A percentile compares a stretch with the other conserved stretches of the same genome.
Evolutionary conservation across 2,329 filamentous ascomycete genomes (phyloP).

Genomic region (Xylariaceae sp.): DNA sequence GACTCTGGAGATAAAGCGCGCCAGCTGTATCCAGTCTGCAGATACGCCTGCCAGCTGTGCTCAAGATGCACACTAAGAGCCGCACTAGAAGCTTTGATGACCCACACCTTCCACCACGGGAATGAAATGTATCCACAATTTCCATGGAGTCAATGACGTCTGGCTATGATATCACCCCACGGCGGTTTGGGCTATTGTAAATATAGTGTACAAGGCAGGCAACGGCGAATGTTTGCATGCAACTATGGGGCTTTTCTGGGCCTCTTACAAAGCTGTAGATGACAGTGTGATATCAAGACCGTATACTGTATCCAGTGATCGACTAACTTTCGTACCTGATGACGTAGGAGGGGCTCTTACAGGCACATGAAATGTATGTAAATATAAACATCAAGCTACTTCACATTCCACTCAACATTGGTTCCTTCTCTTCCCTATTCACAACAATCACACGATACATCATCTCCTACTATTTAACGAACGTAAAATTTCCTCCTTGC

Average conservation of each 20-base stretch:
- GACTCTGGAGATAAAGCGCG: neutral
- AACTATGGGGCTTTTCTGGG: conserved; percentile 2
- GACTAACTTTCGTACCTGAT: conserved; percentile 19
- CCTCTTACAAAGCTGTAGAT: neutral
- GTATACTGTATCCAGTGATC: conserved; percentile 4
- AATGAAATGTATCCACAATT: conserved; percentile 4
- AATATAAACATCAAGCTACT: conserved; percentile 22
- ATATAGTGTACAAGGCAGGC: no score
- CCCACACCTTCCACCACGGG: neutral
- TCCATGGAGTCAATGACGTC: conserved; percentile 26
- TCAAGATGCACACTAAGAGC: neutral
- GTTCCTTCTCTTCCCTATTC: neutral
- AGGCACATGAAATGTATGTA: neutral
- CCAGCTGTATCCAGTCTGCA: conserved; percentile 4
- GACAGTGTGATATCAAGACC: no score
- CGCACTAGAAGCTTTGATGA: neutral
- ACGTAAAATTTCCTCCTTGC: neutral
- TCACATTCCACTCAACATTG: neutral
- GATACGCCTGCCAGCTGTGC: neutral
- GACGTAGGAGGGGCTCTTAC: conserved; percentile 26
- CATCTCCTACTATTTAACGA: neutral
- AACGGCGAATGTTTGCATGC: no score
- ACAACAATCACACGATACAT: neutral
- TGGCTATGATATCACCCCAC: conserved; percentile 13
- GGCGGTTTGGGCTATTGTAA: no score